Base-by-base conservation (phyloP, 1,284 basidiomycete genomes). In the Ustilago hordei region DNA sequence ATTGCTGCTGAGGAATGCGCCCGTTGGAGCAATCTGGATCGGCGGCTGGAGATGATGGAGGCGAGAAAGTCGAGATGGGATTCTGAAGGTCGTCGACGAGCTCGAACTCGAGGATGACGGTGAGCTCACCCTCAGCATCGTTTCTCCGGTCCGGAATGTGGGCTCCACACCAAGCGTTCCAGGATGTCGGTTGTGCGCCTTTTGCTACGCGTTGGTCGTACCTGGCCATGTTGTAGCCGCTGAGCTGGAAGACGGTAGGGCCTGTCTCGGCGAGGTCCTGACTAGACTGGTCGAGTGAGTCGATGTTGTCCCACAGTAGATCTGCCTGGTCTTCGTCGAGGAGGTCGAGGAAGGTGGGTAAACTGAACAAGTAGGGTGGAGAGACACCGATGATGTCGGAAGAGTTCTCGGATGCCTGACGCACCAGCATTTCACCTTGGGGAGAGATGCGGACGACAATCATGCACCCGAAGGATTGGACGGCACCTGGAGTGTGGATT, bases 111-210 rank as follows among this genome's bases (percentile, higher is more conserved):
- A 95, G 89, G 3, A 84, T 68, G 45, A 78, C 78, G n/a, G 79
- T 69, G 31, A 77, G 57, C 36, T 73, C 69, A 41, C 63, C 63
- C 13, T 75, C 69, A 32, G 45, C 64, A 19, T 79, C 75, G 36
- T 65, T 60, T 28, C 56, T 53, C 50, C 71, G 55, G 45, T 74
- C 66, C 3, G 75, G 74, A 32, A 74, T 38, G 85, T 95, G 93
- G 0, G 92, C 90, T 0, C 93, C 93, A 78, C 93, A 93, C 92
- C 93, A 95, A 77, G 92, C 93, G 0, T 90, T 91, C 93, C 93
- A 95, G 4, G 36, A n/a, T 88, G 87, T 17, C 88, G 88, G 50
- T 89, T 88, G 43, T n/a, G 56, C 53, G 15, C 74, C 75, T 19
- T 68, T 34, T 13, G 55, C 0, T 90, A 91, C 31, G 89, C 89